Base-by-base conservation (phyloP, 2,329 filamentous ascomycete genomes). In the Aspergillus jensenii region DNA sequence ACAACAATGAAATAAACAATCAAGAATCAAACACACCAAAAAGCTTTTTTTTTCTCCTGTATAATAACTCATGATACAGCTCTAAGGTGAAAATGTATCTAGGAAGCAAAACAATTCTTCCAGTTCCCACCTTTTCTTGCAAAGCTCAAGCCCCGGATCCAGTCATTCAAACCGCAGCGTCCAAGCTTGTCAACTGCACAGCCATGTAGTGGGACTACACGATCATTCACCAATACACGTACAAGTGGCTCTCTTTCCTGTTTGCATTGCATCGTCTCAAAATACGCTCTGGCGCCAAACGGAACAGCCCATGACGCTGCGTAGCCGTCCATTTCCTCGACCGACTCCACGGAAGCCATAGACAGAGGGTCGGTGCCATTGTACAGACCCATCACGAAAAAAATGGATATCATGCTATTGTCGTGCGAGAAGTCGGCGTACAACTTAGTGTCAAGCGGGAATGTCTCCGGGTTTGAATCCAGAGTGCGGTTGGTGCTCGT, bases 391-490 rank as follows among this genome's bases (percentile, higher is more conserved):
- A 97, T 70, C 0, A 91, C 91, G 5, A 86, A 86, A 69, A 90
- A 90, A 6, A 96, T 85, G 7, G 84, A 83, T 31, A 84, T 85
- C 86, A 97, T 91, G 69, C 89, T 87, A 72, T 96, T 96, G 75
- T 97, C 93, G 74, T 97, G 93, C 62, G 87, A 90, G 70, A 97
- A 96, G 74, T 97, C 93, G 0, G 91, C 92, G 68, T 96, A 97
- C 1, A 96, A 76, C 11, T 76, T 77, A 44, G 78, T 75, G 60
- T 83, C 81, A 0, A 96, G 77, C 0, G 93, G 92, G 68, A 96
- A 97, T 0, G 90, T 93, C 6, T 74, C 70, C 0, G 82, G 76
- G 58, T 86, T 80, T 5, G 77, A 77, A 71, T 96, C 90, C 0
- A 96, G 81, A 0, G 92, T 96, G 37, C 77, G 79, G 73, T 97